These are phyloP conservation scores for Parasarocladium wereldwijsianum DNA, from an alignment of 2,329 filamentous ascomycete species.

Conservation along the genomic window DNA sequence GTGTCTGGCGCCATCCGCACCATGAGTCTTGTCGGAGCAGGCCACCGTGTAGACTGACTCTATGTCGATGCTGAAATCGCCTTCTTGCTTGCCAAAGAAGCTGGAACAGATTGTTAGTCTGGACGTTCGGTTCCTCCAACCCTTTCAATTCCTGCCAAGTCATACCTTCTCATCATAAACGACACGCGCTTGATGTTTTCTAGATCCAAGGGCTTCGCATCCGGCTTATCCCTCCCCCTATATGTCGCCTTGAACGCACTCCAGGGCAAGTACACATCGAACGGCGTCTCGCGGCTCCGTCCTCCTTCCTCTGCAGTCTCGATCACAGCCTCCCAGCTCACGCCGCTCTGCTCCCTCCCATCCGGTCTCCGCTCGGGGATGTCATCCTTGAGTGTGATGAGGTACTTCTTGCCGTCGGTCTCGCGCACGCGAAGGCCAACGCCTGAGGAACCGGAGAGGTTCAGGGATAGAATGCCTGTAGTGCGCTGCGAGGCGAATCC, in stretches of 20 bases:
- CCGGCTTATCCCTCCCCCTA: constrained; percentile 48
- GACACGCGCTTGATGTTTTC: constrained; percentile 50
- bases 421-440: constrained; percentile 34
- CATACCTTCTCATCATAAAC: constrained; percentile 70
- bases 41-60: no score
- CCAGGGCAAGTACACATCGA: constrained; percentile 49
- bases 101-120: no score
- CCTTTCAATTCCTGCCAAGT: no score
- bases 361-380: constrained; percentile 40
- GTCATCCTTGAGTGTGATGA: constrained; percentile 60
- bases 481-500: constrained; percentile 73
- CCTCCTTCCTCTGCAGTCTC: constrained; percentile 13
- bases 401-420: constrained; percentile 53
- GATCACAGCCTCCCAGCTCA: constrained; percentile 67
- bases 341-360: constrained; percentile 54
- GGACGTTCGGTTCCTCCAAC: no score
- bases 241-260: constrained; percentile 55
- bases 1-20: no score
- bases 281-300: constrained; percentile 6
- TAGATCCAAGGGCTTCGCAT: constrained; percentile 44
- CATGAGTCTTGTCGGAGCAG: no score
- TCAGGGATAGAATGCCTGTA: constrained; percentile 41
- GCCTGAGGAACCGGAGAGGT: constrained; percentile 49
- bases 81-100: constrained; percentile 62
- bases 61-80: constrained; percentile 36